These are phyloP conservation scores for Emericellopsis atlantica DNA, from an alignment of 2,329 filamentous ascomycete species.

Conservation along the genomic window DNA sequence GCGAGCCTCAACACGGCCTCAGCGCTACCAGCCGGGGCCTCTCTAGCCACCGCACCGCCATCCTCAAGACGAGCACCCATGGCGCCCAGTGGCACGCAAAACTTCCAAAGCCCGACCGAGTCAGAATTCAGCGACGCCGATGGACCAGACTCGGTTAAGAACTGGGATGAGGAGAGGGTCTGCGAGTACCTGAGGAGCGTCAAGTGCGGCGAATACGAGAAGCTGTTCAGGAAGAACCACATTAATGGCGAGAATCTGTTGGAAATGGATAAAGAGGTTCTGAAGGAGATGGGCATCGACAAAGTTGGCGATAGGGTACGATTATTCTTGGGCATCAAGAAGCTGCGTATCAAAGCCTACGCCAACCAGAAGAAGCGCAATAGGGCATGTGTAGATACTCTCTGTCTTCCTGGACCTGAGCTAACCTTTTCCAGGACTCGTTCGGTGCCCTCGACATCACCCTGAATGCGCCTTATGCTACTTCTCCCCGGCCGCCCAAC, in stretches of 20 bases:
- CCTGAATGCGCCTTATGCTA: slow-evolving; percentile 23
- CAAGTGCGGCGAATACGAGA: slow-evolving; percentile 88
- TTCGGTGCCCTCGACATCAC: slow-evolving; percentile 65
- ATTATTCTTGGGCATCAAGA: slow-evolving; percentile 76
- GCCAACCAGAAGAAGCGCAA: slow-evolving; percentile 73
- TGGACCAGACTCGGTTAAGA: slow-evolving; percentile 61
- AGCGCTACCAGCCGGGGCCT: slow-evolving; percentile 28
- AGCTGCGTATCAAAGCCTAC: slow-evolving; percentile 63
- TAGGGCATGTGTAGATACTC: slow-evolving; percentile 42
- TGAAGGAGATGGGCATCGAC: slow-evolving; percentile 97
- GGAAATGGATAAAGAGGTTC: slow-evolving; percentile 90
- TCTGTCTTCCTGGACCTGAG: not conserved
- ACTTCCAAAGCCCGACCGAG: slow-evolving; percentile 73
- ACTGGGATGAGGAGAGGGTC: slow-evolving; percentile 86
- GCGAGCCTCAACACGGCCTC: slow-evolving; percentile 33
- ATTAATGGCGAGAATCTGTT: slow-evolving; percentile 96
- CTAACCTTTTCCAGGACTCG: slow-evolving; percentile 50
- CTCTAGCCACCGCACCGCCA: slow-evolving; percentile 36
- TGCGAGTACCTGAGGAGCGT: slow-evolving; percentile 84
- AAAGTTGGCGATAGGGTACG: slow-evolving; percentile 95
- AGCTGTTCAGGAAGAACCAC: slow-evolving; percentile 80
- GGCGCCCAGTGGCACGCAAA: slow-evolving; percentile 35
- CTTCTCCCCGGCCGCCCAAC: slow-evolving; percentile 49
- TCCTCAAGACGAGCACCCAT: slow-evolving; percentile 34
- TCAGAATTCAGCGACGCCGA: slow-evolving; percentile 85